Evolutionary conservation across 164 flowering plant species (phyloP), one percentile per base, ranked within the genome.

Genomic region (Aristolochia contorta): DNA sequence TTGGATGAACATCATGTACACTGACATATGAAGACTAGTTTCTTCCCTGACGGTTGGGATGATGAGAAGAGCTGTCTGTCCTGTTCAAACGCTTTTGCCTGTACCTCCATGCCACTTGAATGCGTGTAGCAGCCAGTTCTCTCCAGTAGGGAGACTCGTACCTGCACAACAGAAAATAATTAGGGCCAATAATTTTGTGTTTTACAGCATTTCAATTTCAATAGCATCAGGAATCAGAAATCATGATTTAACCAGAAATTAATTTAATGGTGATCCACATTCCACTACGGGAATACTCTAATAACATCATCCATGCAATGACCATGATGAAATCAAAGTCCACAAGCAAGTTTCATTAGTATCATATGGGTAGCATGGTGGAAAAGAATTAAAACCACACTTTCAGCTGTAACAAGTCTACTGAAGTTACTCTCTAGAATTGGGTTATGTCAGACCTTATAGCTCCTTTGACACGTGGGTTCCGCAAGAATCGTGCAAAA

Each of bases 381-480:
- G 30, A 27, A 27, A 27, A 27, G 30, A 5, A 2, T 27, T 27
- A 2, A 27, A 27, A 27, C 2, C 3, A 2, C 3, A 5, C 3
- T 27, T 27, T 27, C 30, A 27, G 30, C 5, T 27, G 2, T 27
- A 27, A 27, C 5, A 5, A 2, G 30, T 27, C 30, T 27, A 27
- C 5, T 27, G 45, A 21, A 33, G 19, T 12, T n/a, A 18, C 0
- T 7, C 18, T 25, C 32, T 4, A 32, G 20, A 14, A n/a, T 16
- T 21, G 57, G 8, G 24, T 41, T n/a, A 25, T 30, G 6, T 15
- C 50, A 19, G 32, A 87, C 97, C 97, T 84, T 75, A 89, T 77
- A 65, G 94, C 91, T 68, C 87, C 80, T 69, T 82, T 88, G 68
- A 91, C 82, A 20, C 79, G 86, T 13, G 82, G 83, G 50, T 75